Percentiles rank a stretch among this genome's conserved stretches.
Evolutionary conservation across 208 protist species (phyloP).

Genomic region (Leishmania amazonensis): DNA sequence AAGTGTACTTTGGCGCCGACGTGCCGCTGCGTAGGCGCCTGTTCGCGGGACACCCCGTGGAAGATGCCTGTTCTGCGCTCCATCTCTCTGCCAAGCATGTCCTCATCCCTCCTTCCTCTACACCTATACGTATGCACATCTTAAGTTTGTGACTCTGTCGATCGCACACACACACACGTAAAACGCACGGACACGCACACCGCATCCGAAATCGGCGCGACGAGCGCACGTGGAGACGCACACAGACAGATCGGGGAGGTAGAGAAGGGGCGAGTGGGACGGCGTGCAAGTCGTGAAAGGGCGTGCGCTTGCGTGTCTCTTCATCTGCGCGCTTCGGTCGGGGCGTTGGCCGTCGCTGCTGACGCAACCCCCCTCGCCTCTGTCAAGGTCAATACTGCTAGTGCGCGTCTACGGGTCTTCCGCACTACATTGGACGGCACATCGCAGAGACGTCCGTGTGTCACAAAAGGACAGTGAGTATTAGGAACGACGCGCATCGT

Average conservation of each 20-base stretch:
- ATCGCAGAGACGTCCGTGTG: neutral
- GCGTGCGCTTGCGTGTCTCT: neutral
- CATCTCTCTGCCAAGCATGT: neutral
- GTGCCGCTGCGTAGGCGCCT: neutral
- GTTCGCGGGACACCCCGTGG: neutral
- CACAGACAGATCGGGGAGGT: neutral
- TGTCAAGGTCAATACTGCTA: neutral
- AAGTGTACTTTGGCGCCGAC: neutral
- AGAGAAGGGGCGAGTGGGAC: neutral
- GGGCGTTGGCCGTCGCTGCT: neutral
- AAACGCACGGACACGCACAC: neutral
- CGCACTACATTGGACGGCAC: neutral
- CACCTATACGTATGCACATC: neutral
- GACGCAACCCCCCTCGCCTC: neutral
- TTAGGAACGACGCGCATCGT: neutral
- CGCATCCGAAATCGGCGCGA: neutral
- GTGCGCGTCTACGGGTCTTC: neutral
- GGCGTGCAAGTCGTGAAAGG: neutral
- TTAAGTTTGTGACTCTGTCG: neutral
- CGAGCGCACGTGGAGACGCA: neutral
- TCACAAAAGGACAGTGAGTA: neutral
- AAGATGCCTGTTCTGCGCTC: neutral
- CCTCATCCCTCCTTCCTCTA: slow-evolving; percentile 1
- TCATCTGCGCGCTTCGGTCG: neutral
- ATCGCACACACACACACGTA: neutral